A percentile compares a stretch with the other conserved stretches of the same genome.
phyloP scores from a whole-genome alignment of 2,329 filamentous ascomycete genomes.

The Corynespora cassiicola region DNA sequence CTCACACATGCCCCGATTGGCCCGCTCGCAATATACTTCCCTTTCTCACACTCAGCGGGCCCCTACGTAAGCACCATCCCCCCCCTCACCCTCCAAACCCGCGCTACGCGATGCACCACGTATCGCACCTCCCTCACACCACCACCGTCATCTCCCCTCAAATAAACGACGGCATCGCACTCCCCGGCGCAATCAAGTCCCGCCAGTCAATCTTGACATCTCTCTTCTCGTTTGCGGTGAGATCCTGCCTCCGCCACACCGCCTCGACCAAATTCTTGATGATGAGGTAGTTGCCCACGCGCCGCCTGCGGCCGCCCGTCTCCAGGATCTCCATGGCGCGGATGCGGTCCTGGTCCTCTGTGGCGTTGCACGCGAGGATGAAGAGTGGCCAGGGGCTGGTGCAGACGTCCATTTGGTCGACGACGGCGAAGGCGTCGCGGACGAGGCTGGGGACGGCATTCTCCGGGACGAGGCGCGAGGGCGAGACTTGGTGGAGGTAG shows the following conservation, averaged over 20 bases:
- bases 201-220: conserved; percentile 47
- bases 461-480: too few relatives aligned
- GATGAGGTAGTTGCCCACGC: conserved; percentile 55
- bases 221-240: conserved; percentile 42
- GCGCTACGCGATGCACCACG: too few relatives aligned
- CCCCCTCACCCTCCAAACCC: too few relatives aligned
- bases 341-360: conserved; percentile 51
- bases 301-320: conserved; percentile 50
- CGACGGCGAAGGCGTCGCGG: conserved; percentile 40
- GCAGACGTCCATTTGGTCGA: conserved; percentile 49
- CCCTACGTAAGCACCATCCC: too few relatives aligned
- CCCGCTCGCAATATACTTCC: too few relatives aligned
- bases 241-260: conserved; percentile 56
- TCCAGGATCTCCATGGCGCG: conserved; percentile 50
- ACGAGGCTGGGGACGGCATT: too few relatives aligned
- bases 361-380: conserved; percentile 54
- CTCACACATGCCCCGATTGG: too few relatives aligned
- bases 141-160: too few relatives aligned
- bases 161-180: conserved; percentile 28
- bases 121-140: too few relatives aligned
- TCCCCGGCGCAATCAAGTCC: conserved; percentile 39
- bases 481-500: conserved; percentile 53
- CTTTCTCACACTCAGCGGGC: too few relatives aligned
- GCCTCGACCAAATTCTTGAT: conserved; percentile 52
- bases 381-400: conserved; percentile 60